Evolutionary conservation across 352 stramenopile genomes (phyloP).

Genomic region (Salisapilia sapeloensis): DNA sequence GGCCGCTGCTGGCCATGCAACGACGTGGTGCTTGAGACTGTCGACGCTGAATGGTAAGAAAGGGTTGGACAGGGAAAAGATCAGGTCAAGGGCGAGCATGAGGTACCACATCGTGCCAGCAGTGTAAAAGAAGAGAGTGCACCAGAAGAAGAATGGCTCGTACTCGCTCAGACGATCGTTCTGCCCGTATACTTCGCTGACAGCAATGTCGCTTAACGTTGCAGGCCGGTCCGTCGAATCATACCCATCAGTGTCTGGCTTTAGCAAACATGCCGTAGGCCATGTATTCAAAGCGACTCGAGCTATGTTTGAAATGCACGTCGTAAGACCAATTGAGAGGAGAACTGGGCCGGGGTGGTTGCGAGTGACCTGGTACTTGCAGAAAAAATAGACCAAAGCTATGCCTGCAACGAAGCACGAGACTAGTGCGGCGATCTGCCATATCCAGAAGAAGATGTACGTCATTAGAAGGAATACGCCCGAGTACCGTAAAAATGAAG

Average conservation of each 20-base stretch:
- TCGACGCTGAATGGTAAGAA: slow-evolving; percentile 78
- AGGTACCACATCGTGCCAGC: slow-evolving; percentile 68
- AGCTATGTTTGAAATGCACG: slow-evolving; percentile 43
- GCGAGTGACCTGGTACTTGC: slow-evolving; percentile 34
- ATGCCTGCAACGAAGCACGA: slow-evolving; percentile 28
- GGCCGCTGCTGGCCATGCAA: slow-evolving; percentile 52
- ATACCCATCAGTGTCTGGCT: slow-evolving; percentile 5
- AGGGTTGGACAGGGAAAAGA: slow-evolving; percentile 77
- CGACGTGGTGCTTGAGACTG: slow-evolving; percentile 71
- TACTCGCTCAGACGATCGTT: slow-evolving; percentile 18
- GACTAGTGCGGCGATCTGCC: slow-evolving; percentile 50
- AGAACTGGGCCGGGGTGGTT: slow-evolving; percentile 56
- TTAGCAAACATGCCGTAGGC: slow-evolving; percentile 6
- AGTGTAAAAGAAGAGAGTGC: slow-evolving; percentile 68
- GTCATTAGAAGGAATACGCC: slow-evolving; percentile 13
- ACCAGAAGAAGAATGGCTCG: slow-evolving; percentile 68
- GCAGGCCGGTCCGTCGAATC: slow-evolving; percentile 6
- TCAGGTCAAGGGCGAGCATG: slow-evolving; percentile 72
- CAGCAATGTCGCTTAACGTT: slow-evolving; percentile 46
- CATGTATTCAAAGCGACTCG: slow-evolving; percentile 45
- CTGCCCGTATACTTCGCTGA: slow-evolving; percentile 19
- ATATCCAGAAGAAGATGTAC: slow-evolving; percentile 45
- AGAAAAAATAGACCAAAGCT: slow-evolving; percentile 57
- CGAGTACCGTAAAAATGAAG: too few relatives aligned
- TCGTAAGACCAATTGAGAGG: slow-evolving; percentile 59